These are phyloP conservation scores for Ceratocystis harringtonii DNA, from an alignment of 2,329 filamentous ascomycete genomes.

Conservation along the genomic window DNA sequence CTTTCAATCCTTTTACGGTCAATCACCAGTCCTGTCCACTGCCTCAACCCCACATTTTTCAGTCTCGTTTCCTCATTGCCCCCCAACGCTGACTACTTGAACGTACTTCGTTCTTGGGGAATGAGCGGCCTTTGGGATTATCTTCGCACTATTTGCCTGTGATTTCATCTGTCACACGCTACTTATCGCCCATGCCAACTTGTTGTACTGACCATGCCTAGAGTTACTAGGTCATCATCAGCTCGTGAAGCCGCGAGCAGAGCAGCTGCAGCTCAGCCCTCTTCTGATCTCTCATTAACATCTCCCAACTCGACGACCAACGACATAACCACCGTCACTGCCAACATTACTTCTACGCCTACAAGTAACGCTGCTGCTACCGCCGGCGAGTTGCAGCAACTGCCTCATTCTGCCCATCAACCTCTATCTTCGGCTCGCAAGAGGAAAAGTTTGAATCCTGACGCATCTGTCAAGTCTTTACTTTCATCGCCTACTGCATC, in stretches of 20 bases:
- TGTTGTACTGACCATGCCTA: conserved; percentile 33
- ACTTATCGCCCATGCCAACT: neutral
- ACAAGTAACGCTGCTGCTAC: neutral
- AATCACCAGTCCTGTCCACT: neutral
- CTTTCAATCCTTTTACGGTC: neutral
- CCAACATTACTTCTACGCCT: neutral
- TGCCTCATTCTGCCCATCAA: neutral
- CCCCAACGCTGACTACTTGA: neutral
- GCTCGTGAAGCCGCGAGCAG: conserved; percentile 70
- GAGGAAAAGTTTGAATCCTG: conserved; percentile 53
- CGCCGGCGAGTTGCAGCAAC: neutral
- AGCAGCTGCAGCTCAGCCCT: conserved; percentile 30
- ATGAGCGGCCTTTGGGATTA: neutral
- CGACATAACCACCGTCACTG: neutral
- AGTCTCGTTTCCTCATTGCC: neutral
- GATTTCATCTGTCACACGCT: conserved; percentile 12
- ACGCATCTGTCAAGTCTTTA: conserved; percentile 22
- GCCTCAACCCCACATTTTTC: neutral
- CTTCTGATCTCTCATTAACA: conserved; percentile 27
- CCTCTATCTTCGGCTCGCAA: conserved; percentile 39
- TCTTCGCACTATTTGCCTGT: neutral
- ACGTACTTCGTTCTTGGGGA: neutral
- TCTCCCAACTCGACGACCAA: conserved; percentile 19
- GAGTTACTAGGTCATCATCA: conserved; percentile 88
- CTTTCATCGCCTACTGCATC: conserved; percentile 14